phyloP scores from a whole-genome alignment of 1,139 yeast species.

The Suhomyces bribrorum region DNA sequence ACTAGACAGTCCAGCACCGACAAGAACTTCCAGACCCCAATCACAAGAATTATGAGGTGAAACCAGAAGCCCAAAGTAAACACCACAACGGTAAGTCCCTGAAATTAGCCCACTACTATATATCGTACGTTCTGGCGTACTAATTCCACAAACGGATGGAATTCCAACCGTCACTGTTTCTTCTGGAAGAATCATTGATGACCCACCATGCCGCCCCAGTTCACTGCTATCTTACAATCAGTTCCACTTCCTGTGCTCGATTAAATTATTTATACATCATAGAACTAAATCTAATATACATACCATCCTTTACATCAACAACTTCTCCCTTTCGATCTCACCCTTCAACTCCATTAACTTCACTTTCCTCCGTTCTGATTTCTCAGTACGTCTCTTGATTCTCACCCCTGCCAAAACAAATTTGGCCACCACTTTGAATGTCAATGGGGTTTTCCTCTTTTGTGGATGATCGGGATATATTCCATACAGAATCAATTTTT shows the following conservation, averaged over 20 bases:
- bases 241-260: neutral
- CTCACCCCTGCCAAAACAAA: conserved; percentile 60
- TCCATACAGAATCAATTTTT: conserved; percentile 48
- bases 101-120: too few species aligned
- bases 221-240: too few species aligned
- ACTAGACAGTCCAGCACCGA: conserved; percentile 44
- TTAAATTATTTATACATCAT: conserved; percentile 2
- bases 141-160: too few species aligned
- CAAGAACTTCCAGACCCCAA: conserved; percentile 45
- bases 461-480: conserved; percentile 50
- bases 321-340: conserved; percentile 27
- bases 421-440: conserved; percentile 33
- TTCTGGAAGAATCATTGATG: too few species aligned
- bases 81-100: neutral
- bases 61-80: too few species aligned
- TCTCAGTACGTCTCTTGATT: conserved; percentile 42
- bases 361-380: conserved; percentile 26
- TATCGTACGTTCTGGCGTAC: too few species aligned
- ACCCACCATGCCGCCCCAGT: too few species aligned
- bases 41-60: conserved; percentile 39
- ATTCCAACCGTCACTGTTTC: too few species aligned
- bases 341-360: conserved; percentile 29
- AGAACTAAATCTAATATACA: conserved; percentile 1
- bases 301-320: conserved; percentile 1
- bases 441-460: conserved; percentile 13